These are phyloP conservation scores for Boletus speciosus DNA, from an alignment of 768 basidiomycete genomes.

Conservation along the genomic window DNA sequence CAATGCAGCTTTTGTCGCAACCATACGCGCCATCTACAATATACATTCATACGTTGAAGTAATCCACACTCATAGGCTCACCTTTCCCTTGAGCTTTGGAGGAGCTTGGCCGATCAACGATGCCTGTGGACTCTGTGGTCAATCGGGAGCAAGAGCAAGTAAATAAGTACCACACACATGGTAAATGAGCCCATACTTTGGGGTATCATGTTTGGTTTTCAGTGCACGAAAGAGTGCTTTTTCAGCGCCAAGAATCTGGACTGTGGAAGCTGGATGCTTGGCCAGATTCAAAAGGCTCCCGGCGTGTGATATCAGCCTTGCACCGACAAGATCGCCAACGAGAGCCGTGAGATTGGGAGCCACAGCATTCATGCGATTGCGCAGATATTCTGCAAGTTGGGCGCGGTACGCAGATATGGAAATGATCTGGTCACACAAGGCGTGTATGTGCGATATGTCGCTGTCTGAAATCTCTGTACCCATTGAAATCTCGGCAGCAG, in stretches of 20 bases:
- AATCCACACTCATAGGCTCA: constrained; percentile 25
- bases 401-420: constrained; percentile 92
- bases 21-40: constrained; percentile 95
- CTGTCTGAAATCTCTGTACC: constrained; percentile 98
- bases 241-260: constrained; percentile 75
- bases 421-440: constrained; percentile 97
- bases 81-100: constrained; percentile 97
- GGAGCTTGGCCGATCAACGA: constrained; percentile 96
- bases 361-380: constrained; percentile 97
- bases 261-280: constrained; percentile 76
- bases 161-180: constrained; percentile 56
- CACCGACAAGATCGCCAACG: constrained; percentile 75
- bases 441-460: constrained; percentile 95
- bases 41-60: background rate
- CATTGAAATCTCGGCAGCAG: constrained; percentile 97
- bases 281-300: constrained; percentile 67
- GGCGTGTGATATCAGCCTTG: constrained; percentile 70
- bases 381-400: constrained; percentile 93
- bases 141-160: background rate
- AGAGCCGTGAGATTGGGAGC: constrained; percentile 93
- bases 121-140: constrained; percentile 47
- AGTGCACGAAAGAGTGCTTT: constrained; percentile 74
- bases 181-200: constrained; percentile 99
- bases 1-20: constrained; percentile 95
- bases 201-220: constrained; percentile 90